Evolutionary conservation across 1,139 yeast genomes (phyloP), one percentile per base, ranked within the genome.

Genomic region (Arxiozyma bovina): DNA sequence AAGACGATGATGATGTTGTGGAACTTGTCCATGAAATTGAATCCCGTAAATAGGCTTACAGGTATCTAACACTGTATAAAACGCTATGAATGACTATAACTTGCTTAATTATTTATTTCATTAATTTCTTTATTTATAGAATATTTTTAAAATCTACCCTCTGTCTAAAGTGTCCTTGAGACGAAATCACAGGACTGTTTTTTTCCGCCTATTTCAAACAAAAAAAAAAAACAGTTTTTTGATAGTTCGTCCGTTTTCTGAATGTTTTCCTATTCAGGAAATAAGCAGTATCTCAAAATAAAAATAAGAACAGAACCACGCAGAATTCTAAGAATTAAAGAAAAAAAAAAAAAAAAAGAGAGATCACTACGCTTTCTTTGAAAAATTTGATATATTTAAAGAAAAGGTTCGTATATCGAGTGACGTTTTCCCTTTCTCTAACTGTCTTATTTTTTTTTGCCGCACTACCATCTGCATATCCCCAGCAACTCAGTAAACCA

Each of bases 1-100:
- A 68, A 54, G 70, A 67, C 40, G 70, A 66, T 11, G 63, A 60
- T n/a, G 71, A 67, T 38, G 57, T 68, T 3, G 65, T 63, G 41
- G 70, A 67, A 45, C 51, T 68, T 49, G 60, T 55, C 41, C 60
- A 60, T 27, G 62, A 65, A 52, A 59, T 67, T 12, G 53, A 46
- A 20, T 20, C 45, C 4, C 34, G 46, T 17, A 51, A 34, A 42
- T 51, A 51, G 50, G 15, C 4, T 18, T 3, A n/a, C 17, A 44
- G 9, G 18, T 34, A 12, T 15, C n/a, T 15, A 12, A 34, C 4
- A 17, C 18, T 11, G 11, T 25, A 30, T 44, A 15, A 7, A 23
- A 15, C 23, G 12, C 18, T 23, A 5, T 23, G 34, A 22, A 43
- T 43, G 17, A 23, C 11, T 22, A 6, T 43, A 3, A 23, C 25